Evolutionary conservation across 352 stramenopile genomes (phyloP).

Genomic region (Phytophthora palmivora): DNA sequence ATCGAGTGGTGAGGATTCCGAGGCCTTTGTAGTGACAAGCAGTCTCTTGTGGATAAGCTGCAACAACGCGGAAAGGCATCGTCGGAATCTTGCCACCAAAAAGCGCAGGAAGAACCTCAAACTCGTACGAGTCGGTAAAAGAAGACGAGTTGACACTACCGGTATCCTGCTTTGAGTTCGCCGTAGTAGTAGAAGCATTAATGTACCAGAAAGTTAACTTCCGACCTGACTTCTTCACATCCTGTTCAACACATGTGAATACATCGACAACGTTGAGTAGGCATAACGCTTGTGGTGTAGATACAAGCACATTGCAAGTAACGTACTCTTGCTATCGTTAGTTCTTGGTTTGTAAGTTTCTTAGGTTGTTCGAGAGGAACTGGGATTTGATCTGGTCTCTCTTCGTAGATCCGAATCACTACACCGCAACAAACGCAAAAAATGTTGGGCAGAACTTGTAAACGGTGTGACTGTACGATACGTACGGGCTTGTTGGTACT

Average conservation of each 20-base stretch:
- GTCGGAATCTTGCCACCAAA: constrained; percentile 60
- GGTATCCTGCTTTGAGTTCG: constrained; percentile 4
- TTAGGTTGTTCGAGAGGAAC: constrained; percentile 29
- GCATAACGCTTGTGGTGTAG: too few species aligned
- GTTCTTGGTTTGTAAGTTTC: constrained; percentile 58
- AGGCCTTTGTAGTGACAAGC: constrained; percentile 75
- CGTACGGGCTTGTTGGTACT: constrained; percentile 53
- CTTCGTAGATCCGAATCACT: constrained; percentile 40
- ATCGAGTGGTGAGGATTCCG: constrained; percentile 56
- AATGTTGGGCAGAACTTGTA: not conserved
- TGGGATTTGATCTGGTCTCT: constrained; percentile 39
- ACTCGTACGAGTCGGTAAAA: constrained; percentile 29
- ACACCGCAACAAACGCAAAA: not conserved
- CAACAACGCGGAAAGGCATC: constrained; percentile 62
- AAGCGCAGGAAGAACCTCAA: constrained; percentile 57
- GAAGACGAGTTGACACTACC: constrained; percentile 11
- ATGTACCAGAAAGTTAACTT: constrained; percentile 66
- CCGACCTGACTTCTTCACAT: constrained; percentile 51
- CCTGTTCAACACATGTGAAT: constrained; percentile 26
- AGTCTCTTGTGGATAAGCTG: constrained; percentile 71
- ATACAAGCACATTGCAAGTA: not conserved
- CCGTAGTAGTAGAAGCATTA: constrained; percentile 25
- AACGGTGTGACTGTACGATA: not conserved
- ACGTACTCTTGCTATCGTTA: constrained; percentile 41
- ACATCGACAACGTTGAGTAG: not conserved